Conservation (phyloP, 371 early-diverging fungal species). For the Smittium culicis region DNA sequence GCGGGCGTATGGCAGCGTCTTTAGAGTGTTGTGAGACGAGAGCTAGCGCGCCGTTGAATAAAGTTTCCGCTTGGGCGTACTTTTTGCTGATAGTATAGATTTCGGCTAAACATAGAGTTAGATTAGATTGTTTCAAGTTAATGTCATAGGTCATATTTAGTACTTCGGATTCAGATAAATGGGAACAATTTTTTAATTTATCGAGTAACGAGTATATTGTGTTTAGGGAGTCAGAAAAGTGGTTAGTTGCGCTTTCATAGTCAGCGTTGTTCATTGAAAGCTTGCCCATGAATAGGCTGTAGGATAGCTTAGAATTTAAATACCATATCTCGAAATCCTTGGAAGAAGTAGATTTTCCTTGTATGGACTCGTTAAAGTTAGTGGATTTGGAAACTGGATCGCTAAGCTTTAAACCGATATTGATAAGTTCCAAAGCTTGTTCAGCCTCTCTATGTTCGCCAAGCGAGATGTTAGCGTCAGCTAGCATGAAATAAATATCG, state of each 20-base stretch:
- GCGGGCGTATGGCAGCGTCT: background rate
- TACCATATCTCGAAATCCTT: background rate
- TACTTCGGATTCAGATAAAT: background rate
- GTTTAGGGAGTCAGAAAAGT: background rate
- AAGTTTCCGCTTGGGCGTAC: background rate
- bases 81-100: background rate
- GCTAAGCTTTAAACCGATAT: background rate
- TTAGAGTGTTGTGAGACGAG: background rate
- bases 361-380: background rate
- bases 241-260: background rate
- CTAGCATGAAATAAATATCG: constrained; percentile 1
- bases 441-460: background rate
- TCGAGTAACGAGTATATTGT: background rate
- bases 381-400: background rate
- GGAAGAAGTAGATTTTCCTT: background rate
- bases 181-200: background rate
- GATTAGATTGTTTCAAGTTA: background rate
- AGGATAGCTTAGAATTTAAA: background rate
- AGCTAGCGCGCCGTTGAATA: background rate
- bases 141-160: background rate
- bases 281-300: background rate
- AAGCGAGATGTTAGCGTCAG: constrained; percentile 1
- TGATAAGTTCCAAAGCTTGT: background rate
- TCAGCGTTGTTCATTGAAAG: background rate
- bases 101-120: background rate